Evolutionary conservation across 2,329 filamentous ascomycete species (phyloP), one percentile per base, ranked within the genome.

Genomic region (Hymenoscyphus infarciens): DNA sequence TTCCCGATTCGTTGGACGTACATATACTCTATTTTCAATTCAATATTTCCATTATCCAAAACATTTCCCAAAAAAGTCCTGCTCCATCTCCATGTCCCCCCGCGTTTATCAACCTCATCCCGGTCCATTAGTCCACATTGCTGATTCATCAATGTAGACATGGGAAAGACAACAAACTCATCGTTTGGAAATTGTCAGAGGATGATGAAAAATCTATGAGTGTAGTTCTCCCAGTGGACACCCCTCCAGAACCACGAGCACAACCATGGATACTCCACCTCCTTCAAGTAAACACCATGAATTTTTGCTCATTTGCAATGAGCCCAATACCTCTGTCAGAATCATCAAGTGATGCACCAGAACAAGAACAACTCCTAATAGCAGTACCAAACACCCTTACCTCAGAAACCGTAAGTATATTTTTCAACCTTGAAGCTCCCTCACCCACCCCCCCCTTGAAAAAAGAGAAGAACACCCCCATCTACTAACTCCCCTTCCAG

Each of bases 261-360:
- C 82, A 87, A 70, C 95, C 95, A 33, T 96, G 91, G 92, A 79
- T 97, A n/a, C 76, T 97, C 25, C 85, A 97, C 75, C 83, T 90
- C 3, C 78, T 99, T 5, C 82, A 90, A 5, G 92, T 98, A 53
- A 97, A 97, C 72, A 92, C 94, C 1, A 84, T 98, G 78, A 99
- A 98, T 73, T 99, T 98, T 74, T 99, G 95, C 74, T 83, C 89
- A 1, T 97, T 97, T 74, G 82, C 89, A 1, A 72, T 64, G 79
- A 63, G 76, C 49, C 45, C 57, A 25, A 49, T 59, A 6, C 42
- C 6, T 31, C 39, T 4, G 2, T 27, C 25, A 27, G 25, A 27
- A 27, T 27, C 10, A 38, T 52, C 19, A 4, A 59, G 66, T 42
- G 15, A 54, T 27, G 61, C 19, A 19, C 3, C 27, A 2, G 71